Conservation (phyloP, 73 alveolate species). For the Paraurostyla sp. region DNA sequence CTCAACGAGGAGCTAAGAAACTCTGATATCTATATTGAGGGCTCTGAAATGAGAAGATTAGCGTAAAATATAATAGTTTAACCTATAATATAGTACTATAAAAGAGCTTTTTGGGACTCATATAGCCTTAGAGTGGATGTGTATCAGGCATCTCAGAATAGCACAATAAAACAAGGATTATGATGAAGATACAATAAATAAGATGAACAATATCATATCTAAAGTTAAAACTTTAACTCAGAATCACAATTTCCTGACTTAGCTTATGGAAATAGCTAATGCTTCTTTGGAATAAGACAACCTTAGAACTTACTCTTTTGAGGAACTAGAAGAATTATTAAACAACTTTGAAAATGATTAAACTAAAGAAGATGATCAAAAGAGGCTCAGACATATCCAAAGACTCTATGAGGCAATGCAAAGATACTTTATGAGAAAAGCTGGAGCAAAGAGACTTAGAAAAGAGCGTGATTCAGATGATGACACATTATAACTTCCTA, state of each 20-base stretch:
- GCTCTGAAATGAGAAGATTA: constrained; percentile 34
- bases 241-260: not conserved
- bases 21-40: constrained; percentile 57
- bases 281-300: not conserved
- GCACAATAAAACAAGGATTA: not conserved
- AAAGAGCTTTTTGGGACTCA: constrained; percentile 45
- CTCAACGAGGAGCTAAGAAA: constrained; percentile 49
- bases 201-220: not conserved
- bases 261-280: not conserved
- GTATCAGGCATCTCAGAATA: not conserved
- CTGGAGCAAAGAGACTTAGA: constrained; percentile 6
- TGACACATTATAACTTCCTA: too few relatives aligned
- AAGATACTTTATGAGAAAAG: constrained; percentile 5
- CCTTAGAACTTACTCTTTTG: not conserved
- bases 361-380: not conserved
- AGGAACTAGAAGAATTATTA: not conserved
- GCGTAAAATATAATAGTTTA: not conserved
- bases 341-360: constrained; percentile 14
- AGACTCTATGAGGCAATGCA: not conserved
- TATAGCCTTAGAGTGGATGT: constrained; percentile 19
- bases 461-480: constrained; percentile 13
- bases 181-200: not conserved
- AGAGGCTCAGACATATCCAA: not conserved
- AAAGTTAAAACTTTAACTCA: not conserved
- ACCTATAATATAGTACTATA: not conserved